phyloP scores from a whole-genome alignment of 139 green algal species.

The Helicosporidium sp. region DNA sequence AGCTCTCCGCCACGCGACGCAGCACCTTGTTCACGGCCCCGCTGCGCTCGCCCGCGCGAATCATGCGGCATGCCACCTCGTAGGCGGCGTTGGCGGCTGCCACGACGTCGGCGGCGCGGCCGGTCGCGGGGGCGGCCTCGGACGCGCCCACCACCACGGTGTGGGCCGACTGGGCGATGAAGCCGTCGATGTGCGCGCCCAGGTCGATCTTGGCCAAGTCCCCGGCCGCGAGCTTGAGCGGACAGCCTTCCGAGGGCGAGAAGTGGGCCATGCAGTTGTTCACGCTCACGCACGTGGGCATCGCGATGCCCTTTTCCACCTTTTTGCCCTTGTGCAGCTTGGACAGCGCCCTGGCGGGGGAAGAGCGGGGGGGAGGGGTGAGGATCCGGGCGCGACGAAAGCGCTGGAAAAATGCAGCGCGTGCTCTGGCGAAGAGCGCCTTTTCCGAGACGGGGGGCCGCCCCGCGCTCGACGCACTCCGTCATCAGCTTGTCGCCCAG shows the following conservation, averaged over 20 bases:
- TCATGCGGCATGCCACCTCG: conserved; percentile 70
- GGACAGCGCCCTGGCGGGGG: conserved; percentile 34
- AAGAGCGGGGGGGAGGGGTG: neutral
- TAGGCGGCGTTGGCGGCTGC: conserved; percentile 50
- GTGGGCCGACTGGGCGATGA: conserved; percentile 67
- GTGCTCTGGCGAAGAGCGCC: neutral
- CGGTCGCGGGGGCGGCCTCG: conserved; percentile 32
- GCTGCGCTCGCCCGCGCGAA: conserved; percentile 63
- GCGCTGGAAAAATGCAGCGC: neutral
- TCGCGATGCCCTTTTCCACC: conserved; percentile 90
- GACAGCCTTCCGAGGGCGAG: conserved; percentile 54
- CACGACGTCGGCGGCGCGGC: conserved; percentile 68
- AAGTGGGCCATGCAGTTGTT: conserved; percentile 86
- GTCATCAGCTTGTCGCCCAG: conserved; percentile 62
- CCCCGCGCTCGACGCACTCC: conserved; percentile 33
- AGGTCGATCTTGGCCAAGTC: conserved; percentile 94
- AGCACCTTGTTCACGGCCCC: conserved; percentile 53
- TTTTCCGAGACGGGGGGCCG: neutral
- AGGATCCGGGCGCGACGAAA: neutral
- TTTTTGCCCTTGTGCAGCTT: conserved; percentile 88
- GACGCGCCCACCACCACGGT: conserved; percentile 51
- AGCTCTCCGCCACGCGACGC: conserved; percentile 58
- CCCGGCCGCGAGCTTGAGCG: conserved; percentile 47
- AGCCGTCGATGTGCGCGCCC: conserved; percentile 90
- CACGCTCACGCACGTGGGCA: conserved; percentile 81